A percentile compares a stretch with the other conserved stretches of the same genome.
These are phyloP conservation scores for Penicillium rolfsii DNA, from an alignment of 2,329 filamentous ascomycete species.

Conservation along the genomic window DNA sequence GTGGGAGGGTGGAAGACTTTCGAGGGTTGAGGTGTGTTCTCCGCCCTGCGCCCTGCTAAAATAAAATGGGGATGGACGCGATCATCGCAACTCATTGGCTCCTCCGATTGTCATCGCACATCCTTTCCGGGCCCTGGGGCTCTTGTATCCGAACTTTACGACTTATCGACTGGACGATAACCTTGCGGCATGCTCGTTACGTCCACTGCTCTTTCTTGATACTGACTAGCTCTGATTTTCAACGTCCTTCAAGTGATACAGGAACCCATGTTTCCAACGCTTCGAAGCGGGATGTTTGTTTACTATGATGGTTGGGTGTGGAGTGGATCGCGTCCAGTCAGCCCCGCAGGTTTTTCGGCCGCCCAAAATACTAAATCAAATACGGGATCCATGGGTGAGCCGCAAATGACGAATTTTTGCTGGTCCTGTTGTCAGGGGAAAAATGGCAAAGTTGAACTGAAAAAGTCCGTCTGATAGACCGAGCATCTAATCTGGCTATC, in stretches of 20 bases:
- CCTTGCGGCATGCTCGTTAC: neutral
- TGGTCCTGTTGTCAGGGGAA: neutral
- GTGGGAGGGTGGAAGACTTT: conserved; percentile 22
- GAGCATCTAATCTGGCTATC: neutral
- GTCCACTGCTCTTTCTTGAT: neutral
- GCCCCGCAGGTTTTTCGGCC: conserved; percentile 22
- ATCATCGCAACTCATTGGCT: conserved; percentile 27
- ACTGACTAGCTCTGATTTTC: neutral
- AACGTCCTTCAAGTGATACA: neutral
- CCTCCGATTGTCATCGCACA: conserved; percentile 18
- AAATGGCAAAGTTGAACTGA: neutral
- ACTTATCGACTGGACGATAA: neutral
- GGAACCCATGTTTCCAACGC: neutral
- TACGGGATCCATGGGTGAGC: conserved; percentile 19
- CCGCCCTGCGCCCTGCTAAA: conserved; percentile 35
- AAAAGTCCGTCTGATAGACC: neutral
- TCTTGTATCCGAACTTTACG: neutral
- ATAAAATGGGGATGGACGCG: conserved; percentile 29
- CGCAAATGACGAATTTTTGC: conserved; percentile 18
- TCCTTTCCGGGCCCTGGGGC: neutral
- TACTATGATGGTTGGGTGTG: conserved; percentile 21
- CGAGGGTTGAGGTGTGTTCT: conserved; percentile 28
- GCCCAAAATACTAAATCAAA: conserved; percentile 7
- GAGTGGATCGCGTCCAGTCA: conserved; percentile 25
- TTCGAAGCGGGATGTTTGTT: conserved; percentile 21